Evolutionary conservation across 2,329 filamentous ascomycete species (phyloP).

Genomic region (Diaporthe eres): DNA sequence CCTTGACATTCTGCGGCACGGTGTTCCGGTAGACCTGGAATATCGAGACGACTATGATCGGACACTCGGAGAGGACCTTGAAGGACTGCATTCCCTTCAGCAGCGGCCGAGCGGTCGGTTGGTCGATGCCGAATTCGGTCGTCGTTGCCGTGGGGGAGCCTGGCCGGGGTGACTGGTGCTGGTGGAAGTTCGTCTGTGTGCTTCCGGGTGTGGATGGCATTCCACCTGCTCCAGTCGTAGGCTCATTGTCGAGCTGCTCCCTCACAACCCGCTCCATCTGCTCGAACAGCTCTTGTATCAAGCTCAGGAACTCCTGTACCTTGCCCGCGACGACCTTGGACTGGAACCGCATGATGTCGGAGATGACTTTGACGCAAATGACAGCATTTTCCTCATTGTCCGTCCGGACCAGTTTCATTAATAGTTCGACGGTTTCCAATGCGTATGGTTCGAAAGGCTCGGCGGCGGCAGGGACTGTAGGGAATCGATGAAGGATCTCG

Average conservation of each 20-base stretch:
- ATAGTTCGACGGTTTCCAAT: conserved; percentile 87
- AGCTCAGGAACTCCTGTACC: conserved; percentile 88
- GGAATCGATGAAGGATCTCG: conserved; percentile 92
- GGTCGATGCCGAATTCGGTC: conserved; percentile 85
- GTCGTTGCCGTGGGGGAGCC: conserved; percentile 89
- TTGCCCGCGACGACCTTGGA: conserved; percentile 82
- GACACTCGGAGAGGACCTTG: conserved; percentile 97
- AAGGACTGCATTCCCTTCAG: conserved; percentile 98
- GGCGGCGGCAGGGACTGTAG: conserved; percentile 76
- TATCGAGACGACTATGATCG: conserved; percentile 98
- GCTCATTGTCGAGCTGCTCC: conserved; percentile 90
- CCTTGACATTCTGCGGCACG: conserved; percentile 87
- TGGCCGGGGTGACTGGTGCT: conserved; percentile 78
- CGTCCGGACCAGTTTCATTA: conserved; percentile 88
- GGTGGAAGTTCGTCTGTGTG: conserved; percentile 80
- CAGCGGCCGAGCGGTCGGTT: conserved; percentile 82
- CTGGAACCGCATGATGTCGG: conserved; percentile 96
- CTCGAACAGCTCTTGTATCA: conserved; percentile 97
- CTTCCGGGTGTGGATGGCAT: conserved; percentile 77
- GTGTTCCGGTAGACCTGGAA: conserved; percentile 91
- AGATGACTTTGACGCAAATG: conserved; percentile 97
- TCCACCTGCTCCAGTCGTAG: conserved; percentile 66
- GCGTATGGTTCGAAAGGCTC: conserved; percentile 92
- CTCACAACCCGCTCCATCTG: conserved; percentile 95
- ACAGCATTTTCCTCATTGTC: conserved; percentile 99